These are phyloP conservation scores for Combretum micranthum DNA, from an alignment of 345 rosid genomes.

Conservation along the genomic window DNA sequence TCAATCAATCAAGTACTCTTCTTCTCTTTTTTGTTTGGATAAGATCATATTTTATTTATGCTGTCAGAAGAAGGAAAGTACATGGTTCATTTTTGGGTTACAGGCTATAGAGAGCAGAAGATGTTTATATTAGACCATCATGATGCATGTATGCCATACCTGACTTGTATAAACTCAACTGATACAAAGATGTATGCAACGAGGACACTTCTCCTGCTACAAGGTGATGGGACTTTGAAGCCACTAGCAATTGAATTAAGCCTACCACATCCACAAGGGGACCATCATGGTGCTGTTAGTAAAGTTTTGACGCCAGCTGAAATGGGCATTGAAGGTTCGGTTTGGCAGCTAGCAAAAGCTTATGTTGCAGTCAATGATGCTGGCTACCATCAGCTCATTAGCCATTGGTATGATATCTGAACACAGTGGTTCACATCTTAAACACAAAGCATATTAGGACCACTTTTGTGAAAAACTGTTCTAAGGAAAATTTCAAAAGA, in stretches of 20 bases:
- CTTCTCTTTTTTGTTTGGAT: conserved; percentile 30
- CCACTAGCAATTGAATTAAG: conserved; percentile 74
- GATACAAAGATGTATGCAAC: conserved; percentile 69
- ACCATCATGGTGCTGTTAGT: conserved; percentile 48
- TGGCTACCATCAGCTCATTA: conserved; percentile 71
- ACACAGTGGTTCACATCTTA: too few species aligned
- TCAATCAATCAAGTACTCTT: not conserved
- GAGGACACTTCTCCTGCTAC: conserved; percentile 56
- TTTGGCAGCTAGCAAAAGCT: conserved; percentile 85
- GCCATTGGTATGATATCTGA: conserved; percentile 27
- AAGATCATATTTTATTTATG: conserved; percentile 23
- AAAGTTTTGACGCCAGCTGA: conserved; percentile 59
- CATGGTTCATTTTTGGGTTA: not conserved
- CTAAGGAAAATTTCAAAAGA: too few species aligned
- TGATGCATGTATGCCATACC: conserved; percentile 64
- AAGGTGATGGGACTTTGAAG: conserved; percentile 55
- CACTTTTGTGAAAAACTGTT: too few species aligned
- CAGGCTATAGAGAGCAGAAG: conserved; percentile 49
- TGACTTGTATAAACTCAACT: conserved; percentile 55
- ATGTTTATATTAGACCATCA: conserved; percentile 64
- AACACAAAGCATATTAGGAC: too few species aligned
- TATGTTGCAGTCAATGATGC: conserved; percentile 77
- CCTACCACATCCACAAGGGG: conserved; percentile 73
- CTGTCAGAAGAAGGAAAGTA: not conserved
- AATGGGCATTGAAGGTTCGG: conserved; percentile 42